Evolutionary conservation across 1,284 basidiomycete species (phyloP).

Genomic region (Puccinia novopanici): DNA sequence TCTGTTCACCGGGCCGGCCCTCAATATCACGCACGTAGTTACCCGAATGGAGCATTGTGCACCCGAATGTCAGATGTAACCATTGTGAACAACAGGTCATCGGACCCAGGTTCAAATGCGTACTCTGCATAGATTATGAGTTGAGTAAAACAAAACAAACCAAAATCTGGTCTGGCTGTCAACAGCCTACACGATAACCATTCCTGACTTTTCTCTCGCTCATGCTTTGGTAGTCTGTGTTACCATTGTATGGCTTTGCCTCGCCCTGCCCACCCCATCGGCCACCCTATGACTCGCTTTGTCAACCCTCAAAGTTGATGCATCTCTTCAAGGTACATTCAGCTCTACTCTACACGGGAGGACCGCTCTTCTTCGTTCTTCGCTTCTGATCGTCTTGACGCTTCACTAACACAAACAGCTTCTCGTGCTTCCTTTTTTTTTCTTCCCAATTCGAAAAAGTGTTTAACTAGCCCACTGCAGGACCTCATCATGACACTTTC

Average conservation of each 20-base stretch:
- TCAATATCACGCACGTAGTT: not conserved
- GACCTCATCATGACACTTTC: not conserved
- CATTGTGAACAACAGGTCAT: slow-evolving; percentile 38
- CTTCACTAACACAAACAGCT: not conserved
- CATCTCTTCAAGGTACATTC: not conserved
- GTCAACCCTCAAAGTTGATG: slow-evolving; percentile 37
- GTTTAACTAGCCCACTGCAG: not conserved
- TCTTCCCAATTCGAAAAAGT: not conserved
- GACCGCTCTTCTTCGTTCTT: not conserved
- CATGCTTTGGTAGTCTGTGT: slow-evolving; percentile 16
- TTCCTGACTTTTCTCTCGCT: not conserved
- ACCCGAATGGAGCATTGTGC: slow-evolving; percentile 45
- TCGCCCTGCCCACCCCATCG: slow-evolving; percentile 34
- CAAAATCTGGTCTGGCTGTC: not conserved
- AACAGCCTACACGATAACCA: not conserved
- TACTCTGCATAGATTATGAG: slow-evolving; percentile 41
- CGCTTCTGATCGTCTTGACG: not conserved
- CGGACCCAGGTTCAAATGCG: slow-evolving; percentile 45
- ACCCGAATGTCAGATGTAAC: slow-evolving; percentile 41
- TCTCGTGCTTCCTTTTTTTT: not conserved
- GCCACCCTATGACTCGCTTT: slow-evolving; percentile 45
- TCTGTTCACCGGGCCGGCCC: not conserved
- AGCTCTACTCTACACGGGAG: not conserved
- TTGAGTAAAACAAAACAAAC: not conserved
- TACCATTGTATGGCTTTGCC: slow-evolving; percentile 45